These are phyloP conservation scores for Boletus sp. DNA, from an alignment of 768 basidiomycete species.

Conservation along the genomic window DNA sequence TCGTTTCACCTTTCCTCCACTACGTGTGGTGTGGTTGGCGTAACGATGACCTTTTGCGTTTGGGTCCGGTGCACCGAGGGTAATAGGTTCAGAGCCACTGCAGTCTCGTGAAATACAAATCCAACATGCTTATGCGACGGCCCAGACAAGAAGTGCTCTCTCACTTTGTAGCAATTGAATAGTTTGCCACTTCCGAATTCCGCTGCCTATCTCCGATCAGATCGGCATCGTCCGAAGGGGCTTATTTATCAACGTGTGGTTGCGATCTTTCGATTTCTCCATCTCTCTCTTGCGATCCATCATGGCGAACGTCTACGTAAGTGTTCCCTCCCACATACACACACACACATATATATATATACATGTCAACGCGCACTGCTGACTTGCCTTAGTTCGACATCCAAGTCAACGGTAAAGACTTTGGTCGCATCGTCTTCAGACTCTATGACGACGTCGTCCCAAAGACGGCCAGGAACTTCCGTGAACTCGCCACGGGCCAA, in stretches of 20 bases:
- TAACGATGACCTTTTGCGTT: too few relatives aligned
- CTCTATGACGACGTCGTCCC: conserved; percentile 81
- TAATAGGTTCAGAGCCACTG: too few relatives aligned
- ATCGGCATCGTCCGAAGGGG: conserved; percentile 12
- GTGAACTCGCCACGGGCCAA: conserved; percentile 78
- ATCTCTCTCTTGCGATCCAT: not conserved
- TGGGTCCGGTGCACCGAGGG: too few relatives aligned
- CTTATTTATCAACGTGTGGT: not conserved
- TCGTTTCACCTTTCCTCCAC: too few relatives aligned
- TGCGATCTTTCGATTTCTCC: not conserved
- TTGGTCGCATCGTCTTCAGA: conserved; percentile 76
- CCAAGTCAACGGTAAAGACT: conserved; percentile 37
- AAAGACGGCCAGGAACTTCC: conserved; percentile 79
- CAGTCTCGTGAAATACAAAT: too few relatives aligned
- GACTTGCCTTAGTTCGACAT: conserved; percentile 61
- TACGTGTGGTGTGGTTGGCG: too few relatives aligned
- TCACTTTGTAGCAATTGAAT: too few relatives aligned
- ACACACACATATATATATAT: not conserved
- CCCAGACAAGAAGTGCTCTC: too few relatives aligned
- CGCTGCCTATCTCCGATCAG: not conserved
- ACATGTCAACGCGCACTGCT: not conserved
- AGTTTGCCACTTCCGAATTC: not conserved
- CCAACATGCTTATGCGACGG: too few relatives aligned
- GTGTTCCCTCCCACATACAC: not conserved
- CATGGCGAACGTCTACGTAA: conserved; percentile 14